phyloP scores from a whole-genome alignment of 2,329 filamentous ascomycete species.

The Paraphoma sp. region DNA sequence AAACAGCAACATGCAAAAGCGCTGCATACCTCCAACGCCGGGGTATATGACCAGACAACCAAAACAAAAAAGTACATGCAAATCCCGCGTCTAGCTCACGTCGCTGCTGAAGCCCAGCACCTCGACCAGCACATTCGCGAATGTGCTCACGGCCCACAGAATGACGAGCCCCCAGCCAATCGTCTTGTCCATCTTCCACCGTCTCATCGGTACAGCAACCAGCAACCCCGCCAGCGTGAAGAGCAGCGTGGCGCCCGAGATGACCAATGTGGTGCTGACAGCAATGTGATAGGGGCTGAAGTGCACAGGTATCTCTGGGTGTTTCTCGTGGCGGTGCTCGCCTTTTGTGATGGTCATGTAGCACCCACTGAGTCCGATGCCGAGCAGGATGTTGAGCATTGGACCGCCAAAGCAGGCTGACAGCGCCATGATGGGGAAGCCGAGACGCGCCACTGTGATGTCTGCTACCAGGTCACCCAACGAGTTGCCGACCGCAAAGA shows the following conservation, averaged over 20 bases:
- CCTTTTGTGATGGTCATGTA: constrained; percentile 83
- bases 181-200: constrained; percentile 46
- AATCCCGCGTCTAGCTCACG: constrained; percentile 23
- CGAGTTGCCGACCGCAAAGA: constrained; percentile 96
- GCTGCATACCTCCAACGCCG: neutral
- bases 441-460: constrained; percentile 89
- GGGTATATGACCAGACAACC: neutral
- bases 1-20: neutral
- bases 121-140: constrained; percentile 83
- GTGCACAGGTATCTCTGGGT: constrained; percentile 68
- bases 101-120: constrained; percentile 53
- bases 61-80: neutral
- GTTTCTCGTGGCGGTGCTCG: constrained; percentile 68
- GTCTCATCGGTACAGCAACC: constrained; percentile 71
- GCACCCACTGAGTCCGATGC: constrained; percentile 88
- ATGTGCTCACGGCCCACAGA: constrained; percentile 81
- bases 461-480: constrained; percentile 93
- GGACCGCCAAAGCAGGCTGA: constrained; percentile 98
- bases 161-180: constrained; percentile 80
- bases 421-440: constrained; percentile 94
- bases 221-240: constrained; percentile 80
- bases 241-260: constrained; percentile 84
- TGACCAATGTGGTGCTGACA: constrained; percentile 82
- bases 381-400: constrained; percentile 95
- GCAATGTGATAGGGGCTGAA: constrained; percentile 84